A percentile compares a stretch with the other conserved stretches of the same genome.
Conservation (phyloP, 345 rosid species). For the Mangifera indica region DNA sequence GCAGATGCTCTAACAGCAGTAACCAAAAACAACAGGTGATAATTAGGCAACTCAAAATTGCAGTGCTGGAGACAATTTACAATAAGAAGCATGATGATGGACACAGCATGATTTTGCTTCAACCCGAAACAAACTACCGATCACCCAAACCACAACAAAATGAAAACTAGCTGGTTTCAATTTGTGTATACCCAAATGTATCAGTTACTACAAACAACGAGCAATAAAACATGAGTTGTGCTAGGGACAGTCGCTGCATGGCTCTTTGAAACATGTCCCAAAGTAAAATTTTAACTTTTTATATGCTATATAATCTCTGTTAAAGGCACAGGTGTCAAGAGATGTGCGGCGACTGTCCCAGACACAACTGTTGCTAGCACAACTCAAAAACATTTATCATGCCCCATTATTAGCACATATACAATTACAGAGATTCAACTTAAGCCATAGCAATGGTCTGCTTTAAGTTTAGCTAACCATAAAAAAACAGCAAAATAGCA, state of each 20-base stretch:
- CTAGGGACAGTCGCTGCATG: too few relatives aligned
- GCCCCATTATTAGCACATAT: neutral
- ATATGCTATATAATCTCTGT: too few relatives aligned
- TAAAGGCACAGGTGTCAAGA: too few relatives aligned
- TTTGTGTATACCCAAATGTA: neutral
- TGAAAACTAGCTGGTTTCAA: neutral
- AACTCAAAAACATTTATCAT: neutral
- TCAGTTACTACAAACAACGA: conserved; percentile 9
- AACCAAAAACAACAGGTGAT: neutral
- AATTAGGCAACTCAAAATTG: neutral
- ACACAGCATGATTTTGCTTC: too few relatives aligned
- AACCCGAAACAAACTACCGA: too few relatives aligned
- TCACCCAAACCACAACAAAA: too few relatives aligned
- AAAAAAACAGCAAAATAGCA: conserved; percentile 3
- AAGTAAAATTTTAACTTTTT: too few relatives aligned
- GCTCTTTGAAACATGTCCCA: too few relatives aligned
- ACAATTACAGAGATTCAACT: neutral
- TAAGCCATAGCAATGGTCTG: neutral
- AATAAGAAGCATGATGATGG: neutral
- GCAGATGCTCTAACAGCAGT: neutral
- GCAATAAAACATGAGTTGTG: neutral
- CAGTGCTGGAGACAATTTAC: neutral
- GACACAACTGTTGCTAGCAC: too few relatives aligned
- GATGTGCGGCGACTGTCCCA: too few relatives aligned
- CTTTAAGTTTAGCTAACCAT: neutral